Conservation (phyloP, 2,329 filamentous ascomycete species). For the Claviceps capensis region DNA sequence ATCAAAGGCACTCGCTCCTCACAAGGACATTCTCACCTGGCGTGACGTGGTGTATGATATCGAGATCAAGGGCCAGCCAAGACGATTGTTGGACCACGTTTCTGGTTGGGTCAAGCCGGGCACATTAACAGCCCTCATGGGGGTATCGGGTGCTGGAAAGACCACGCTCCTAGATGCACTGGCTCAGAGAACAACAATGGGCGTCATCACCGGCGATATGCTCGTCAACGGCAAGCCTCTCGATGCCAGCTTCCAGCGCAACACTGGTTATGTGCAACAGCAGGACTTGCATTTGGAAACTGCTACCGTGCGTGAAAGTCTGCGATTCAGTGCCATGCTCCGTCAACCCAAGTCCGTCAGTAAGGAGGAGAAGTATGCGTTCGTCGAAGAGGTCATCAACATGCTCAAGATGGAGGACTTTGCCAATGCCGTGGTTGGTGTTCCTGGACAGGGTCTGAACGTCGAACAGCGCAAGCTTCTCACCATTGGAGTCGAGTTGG, state of each 20-base stretch:
- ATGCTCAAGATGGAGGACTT: constrained; percentile 56
- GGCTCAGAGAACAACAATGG: constrained; percentile 39
- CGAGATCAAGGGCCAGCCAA: constrained; percentile 57
- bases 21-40: constrained; percentile 61
- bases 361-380: constrained; percentile 43
- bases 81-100: constrained; percentile 65
- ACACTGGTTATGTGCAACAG: constrained; percentile 55
- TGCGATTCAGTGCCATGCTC: constrained; percentile 42
- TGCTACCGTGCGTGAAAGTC: constrained; percentile 39
- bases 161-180: constrained; percentile 29
- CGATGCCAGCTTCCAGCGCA: constrained; percentile 46
- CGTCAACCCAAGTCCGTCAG: constrained; percentile 40
- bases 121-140: constrained; percentile 68
- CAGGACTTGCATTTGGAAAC: constrained; percentile 46
- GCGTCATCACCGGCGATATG: constrained; percentile 53
- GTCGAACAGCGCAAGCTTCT: constrained; percentile 49
- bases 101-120: constrained; percentile 85
- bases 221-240: constrained; percentile 46
- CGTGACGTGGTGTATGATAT: constrained; percentile 57
- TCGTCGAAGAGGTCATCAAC: constrained; percentile 50
- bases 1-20: constrained; percentile 22
- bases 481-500: constrained; percentile 47
- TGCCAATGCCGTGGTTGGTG: constrained; percentile 50
- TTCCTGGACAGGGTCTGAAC: constrained; percentile 46
- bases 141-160: constrained; percentile 37